These are phyloP conservation scores for Leptographium galeiforme DNA, from an alignment of 2,329 filamentous ascomycete genomes.

Conservation along the genomic window DNA sequence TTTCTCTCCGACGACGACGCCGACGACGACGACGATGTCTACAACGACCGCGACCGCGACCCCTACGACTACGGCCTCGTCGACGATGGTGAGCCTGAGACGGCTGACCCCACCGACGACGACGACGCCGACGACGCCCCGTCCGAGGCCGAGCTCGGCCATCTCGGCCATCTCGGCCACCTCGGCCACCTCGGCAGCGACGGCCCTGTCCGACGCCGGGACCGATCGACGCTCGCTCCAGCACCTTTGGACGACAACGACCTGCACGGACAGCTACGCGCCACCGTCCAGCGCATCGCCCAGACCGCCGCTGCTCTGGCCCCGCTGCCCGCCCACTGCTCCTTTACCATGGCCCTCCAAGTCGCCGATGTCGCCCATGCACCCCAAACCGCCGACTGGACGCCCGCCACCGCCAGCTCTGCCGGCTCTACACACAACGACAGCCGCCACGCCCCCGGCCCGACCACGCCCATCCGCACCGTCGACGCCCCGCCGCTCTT, in stretches of 20 bases:
- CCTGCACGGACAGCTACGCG: slow-evolving; percentile 60
- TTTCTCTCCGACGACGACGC: neutral
- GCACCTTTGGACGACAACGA: too few species aligned
- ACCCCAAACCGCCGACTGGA: neutral
- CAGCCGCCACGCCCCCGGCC: slow-evolving; percentile 14
- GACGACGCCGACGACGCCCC: slow-evolving; percentile 10
- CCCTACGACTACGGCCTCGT: neutral
- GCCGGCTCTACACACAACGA: neutral
- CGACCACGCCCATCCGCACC: slow-evolving; percentile 36
- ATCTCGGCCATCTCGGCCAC: too few species aligned
- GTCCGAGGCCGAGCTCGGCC: slow-evolving; percentile 2
- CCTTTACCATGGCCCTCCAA: slow-evolving; percentile 62
- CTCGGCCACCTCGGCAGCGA: too few species aligned
- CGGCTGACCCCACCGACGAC: slow-evolving; percentile 6
- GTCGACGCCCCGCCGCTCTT: slow-evolving; percentile 46
- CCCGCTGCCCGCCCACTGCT: slow-evolving; percentile 49
- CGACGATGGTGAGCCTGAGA: neutral
- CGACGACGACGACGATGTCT: slow-evolving; percentile 1
- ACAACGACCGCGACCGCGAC: neutral
- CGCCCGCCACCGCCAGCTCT: too few species aligned
- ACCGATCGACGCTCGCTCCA: too few species aligned
- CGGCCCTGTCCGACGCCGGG: too few species aligned
- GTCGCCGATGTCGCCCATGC: slow-evolving; percentile 17
- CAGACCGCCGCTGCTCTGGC: slow-evolving; percentile 44
- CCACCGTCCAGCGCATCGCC: slow-evolving; percentile 48